Percentiles rank a stretch among this genome's conserved stretches.
phyloP scores from a whole-genome alignment of 1,284 basidiomycete genomes.

The Tilletia horrida region DNA sequence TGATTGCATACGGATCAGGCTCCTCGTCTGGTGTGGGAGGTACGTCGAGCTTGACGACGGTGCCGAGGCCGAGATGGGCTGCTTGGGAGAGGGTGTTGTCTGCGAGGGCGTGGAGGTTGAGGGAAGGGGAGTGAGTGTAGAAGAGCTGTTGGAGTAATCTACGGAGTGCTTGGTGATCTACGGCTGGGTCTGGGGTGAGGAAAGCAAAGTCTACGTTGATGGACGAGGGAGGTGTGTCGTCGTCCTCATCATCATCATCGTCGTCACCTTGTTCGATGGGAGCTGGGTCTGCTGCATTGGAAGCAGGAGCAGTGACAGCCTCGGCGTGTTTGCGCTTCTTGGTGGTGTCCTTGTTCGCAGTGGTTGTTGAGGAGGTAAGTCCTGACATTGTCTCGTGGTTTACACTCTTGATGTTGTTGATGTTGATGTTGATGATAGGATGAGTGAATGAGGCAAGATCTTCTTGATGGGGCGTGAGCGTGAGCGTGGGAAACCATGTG shows the following conservation, averaged over 20 bases:
- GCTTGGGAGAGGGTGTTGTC: slow-evolving; percentile 36
- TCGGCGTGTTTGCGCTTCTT: slow-evolving; percentile 8
- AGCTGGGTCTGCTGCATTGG: background rate
- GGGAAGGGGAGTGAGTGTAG: slow-evolving; percentile 48
- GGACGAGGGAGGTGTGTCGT: slow-evolving; percentile 22
- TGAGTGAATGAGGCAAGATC: no score
- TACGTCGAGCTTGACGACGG: slow-evolving; percentile 48
- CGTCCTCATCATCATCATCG: slow-evolving; percentile 14
- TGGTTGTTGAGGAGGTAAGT: background rate
- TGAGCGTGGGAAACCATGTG: no score
- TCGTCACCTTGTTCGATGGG: background rate
- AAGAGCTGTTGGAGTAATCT: slow-evolving; percentile 51
- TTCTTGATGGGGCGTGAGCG: no score
- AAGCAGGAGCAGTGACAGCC: background rate
- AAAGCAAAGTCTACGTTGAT: slow-evolving; percentile 55
- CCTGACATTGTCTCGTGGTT: background rate
- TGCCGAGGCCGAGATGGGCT: slow-evolving; percentile 36
- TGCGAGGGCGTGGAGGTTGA: slow-evolving; percentile 39
- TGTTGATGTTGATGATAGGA: no score
- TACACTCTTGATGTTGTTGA: background rate
- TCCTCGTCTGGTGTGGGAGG: slow-evolving; percentile 36
- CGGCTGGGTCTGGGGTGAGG: slow-evolving; percentile 32
- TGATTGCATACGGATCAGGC: slow-evolving; percentile 49
- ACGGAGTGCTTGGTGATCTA: slow-evolving; percentile 47
- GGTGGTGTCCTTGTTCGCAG: background rate